A percentile compares a stretch with the other conserved stretches of the same genome.
Conservation (phyloP, 208 protist genomes). For the Acanthamoeba triangularis region DNA sequence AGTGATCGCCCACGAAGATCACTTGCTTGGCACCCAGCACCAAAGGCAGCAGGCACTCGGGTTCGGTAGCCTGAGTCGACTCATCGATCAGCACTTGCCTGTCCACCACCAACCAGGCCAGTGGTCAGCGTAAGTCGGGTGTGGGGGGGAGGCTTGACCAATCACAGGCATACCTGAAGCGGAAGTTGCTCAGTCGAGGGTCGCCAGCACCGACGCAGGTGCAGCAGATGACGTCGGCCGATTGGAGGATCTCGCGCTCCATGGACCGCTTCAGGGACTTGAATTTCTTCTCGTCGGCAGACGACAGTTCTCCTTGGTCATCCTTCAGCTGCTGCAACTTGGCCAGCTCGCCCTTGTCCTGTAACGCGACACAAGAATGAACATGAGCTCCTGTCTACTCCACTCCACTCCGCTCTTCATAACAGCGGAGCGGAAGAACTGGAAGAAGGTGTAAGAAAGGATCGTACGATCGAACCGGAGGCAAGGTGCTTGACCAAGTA, state of each 20-base stretch:
- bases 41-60: conserved; percentile 98
- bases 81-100: conserved; percentile 98
- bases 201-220: conserved; percentile 97
- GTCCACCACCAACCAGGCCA: neutral
- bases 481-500: conserved; percentile 92
- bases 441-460: neutral
- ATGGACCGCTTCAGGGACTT: conserved; percentile 83
- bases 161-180: conserved; percentile 89
- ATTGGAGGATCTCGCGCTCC: conserved; percentile 92
- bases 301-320: conserved; percentile 92
- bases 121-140: neutral
- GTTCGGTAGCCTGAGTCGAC: conserved; percentile 97
- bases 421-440: neutral
- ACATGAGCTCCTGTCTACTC: neutral
- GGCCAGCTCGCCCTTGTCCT: conserved; percentile 86
- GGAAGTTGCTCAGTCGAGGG: conserved; percentile 91
- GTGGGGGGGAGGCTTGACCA: neutral
- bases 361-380: too few relatives aligned
- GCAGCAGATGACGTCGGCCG: conserved; percentile 97
- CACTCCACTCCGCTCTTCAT: too few relatives aligned
- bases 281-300: conserved; percentile 92
- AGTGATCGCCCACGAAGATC: conserved; percentile 97
- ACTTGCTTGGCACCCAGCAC: conserved; percentile 96
- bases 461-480: neutral
- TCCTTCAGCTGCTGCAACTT: conserved; percentile 94